Evolutionary conservation across 1,284 basidiomycete species (phyloP).

Genomic region (Puccinia hordei): DNA sequence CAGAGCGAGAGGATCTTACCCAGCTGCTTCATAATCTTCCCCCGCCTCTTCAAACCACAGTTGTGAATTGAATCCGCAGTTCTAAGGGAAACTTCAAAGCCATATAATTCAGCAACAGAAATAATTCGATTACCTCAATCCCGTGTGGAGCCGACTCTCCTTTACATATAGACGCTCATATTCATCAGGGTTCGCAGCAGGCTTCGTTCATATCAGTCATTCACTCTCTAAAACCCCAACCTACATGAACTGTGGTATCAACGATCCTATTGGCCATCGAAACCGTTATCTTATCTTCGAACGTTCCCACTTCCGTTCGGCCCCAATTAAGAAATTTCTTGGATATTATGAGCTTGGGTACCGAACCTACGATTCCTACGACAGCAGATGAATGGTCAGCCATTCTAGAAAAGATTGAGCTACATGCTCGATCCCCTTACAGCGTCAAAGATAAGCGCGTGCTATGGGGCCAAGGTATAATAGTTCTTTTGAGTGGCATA

Average conservation of each 20-base stretch:
- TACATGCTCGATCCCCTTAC: slow-evolving; percentile 38
- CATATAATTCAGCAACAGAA: background rate
- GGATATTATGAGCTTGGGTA: slow-evolving; percentile 19
- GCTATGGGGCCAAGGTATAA: slow-evolving; percentile 46
- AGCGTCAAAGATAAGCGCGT: slow-evolving; percentile 32
- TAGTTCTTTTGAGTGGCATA: slow-evolving; percentile 39
- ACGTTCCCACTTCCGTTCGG: background rate
- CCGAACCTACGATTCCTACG: slow-evolving; percentile 23
- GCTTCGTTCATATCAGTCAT: background rate
- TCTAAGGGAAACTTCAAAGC: background rate
- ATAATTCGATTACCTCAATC: background rate
- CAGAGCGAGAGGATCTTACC: background rate
- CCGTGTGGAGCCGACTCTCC: slow-evolving; percentile 1
- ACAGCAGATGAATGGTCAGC: slow-evolving; percentile 32
- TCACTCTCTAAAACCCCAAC: background rate
- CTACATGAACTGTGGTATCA: background rate
- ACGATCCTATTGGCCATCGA: background rate
- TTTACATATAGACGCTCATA: slow-evolving; percentile 8
- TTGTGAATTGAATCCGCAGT: background rate
- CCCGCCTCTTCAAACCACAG: background rate
- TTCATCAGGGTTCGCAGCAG: background rate
- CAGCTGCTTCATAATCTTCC: background rate
- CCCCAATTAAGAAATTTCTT: background rate
- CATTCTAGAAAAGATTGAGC: slow-evolving; percentile 39
- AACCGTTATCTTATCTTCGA: background rate